phyloP scores from a whole-genome alignment of 768 basidiomycete genomes.

The Boletus sensibilis region DNA sequence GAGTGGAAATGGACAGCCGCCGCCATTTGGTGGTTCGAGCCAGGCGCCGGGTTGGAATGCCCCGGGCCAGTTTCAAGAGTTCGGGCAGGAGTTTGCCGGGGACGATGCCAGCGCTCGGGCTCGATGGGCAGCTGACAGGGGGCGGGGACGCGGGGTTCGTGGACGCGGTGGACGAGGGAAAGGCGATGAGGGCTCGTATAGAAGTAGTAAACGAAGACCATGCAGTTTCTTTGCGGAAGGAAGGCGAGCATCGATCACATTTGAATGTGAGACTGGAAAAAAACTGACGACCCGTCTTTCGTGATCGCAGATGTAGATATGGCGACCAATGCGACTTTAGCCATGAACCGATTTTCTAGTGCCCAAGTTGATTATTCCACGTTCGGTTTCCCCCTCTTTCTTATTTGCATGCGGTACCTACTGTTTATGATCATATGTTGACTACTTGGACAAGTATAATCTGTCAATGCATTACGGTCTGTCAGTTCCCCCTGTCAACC shows the following conservation, averaged over 20 bases:
- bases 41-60: slow-evolving; percentile 39
- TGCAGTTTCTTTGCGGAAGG: slow-evolving; percentile 89
- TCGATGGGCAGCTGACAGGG: slow-evolving; percentile 47
- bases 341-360: slow-evolving; percentile 52
- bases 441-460: slow-evolving; percentile 12
- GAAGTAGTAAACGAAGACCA: slow-evolving; percentile 82
- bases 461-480: background rate
- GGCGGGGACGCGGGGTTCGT: slow-evolving; percentile 54
- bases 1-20: slow-evolving; percentile 31
- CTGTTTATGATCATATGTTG: slow-evolving; percentile 16
- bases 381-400: background rate
- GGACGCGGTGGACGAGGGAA: slow-evolving; percentile 58
- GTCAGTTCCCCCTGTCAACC: background rate
- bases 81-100: slow-evolving; percentile 47
- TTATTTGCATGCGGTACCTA: slow-evolving; percentile 15
- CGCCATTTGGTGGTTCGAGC: slow-evolving; percentile 38
- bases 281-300: slow-evolving; percentile 41
- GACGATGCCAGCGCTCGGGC: slow-evolving; percentile 45
- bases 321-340: slow-evolving; percentile 86
- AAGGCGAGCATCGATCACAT: slow-evolving; percentile 76
- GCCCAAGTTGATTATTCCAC: background rate
- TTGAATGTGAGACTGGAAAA: slow-evolving; percentile 22
- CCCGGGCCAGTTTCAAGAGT: slow-evolving; percentile 42
- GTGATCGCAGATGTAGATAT: slow-evolving; percentile 78
- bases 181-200: slow-evolving; percentile 61